A percentile compares a stretch with the other conserved stretches of the same genome.
Conservation (phyloP, 1,284 basidiomycete species). For the Sporisorium graminicola region DNA sequence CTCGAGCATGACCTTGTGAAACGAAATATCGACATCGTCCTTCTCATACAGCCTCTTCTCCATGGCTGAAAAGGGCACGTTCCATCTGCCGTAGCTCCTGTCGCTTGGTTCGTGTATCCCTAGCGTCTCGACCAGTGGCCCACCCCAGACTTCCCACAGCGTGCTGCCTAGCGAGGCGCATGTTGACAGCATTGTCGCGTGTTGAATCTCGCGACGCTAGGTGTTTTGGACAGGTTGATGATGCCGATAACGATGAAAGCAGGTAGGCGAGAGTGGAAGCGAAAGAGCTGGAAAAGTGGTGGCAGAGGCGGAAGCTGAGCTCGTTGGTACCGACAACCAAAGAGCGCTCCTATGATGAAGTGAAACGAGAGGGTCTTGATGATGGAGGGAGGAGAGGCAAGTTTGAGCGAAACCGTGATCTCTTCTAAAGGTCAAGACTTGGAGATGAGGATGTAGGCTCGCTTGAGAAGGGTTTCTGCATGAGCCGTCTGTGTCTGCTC, state of each 20-base stretch:
- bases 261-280: not conserved
- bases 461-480: not conserved
- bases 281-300: too few relatives aligned
- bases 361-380: not conserved
- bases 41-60: conserved; percentile 65
- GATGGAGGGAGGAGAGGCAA: not conserved
- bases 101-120: conserved; percentile 56
- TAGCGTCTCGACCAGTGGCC: conserved; percentile 41
- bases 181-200: not conserved
- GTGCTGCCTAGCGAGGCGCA: conserved; percentile 20
- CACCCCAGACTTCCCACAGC: conserved; percentile 61
- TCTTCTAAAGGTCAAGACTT: not conserved
- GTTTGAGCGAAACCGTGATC: not conserved
- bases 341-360: not conserved
- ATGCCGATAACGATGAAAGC: not conserved
- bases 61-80: conserved; percentile 63
- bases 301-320: not conserved
- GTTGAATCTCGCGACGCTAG: too few relatives aligned
- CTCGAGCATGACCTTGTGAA: conserved; percentile 59
- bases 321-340: conserved; percentile 10
- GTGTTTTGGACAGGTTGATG: not conserved
- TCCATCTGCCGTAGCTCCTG: conserved; percentile 56
- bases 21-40: conserved; percentile 59
- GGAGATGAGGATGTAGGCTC: not conserved
- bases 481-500: not conserved